Evolutionary conservation across 2,329 filamentous ascomycete species (phyloP).

Genomic region (Elsinoe perseae): DNA sequence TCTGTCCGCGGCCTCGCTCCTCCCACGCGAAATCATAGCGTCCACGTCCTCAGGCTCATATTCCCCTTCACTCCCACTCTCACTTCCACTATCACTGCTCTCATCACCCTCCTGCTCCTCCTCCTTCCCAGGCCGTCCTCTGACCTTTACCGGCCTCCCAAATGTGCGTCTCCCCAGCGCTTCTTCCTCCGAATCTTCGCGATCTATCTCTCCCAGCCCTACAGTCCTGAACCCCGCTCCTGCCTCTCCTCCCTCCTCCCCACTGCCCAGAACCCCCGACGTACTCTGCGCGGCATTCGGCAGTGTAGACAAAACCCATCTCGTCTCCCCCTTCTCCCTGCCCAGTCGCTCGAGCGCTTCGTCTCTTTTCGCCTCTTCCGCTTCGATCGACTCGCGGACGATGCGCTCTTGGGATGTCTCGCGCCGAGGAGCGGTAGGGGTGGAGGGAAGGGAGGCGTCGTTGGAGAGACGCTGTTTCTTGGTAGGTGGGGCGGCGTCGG

Average conservation of each 20-base stretch:
- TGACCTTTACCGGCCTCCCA: background rate
- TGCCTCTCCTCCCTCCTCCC: background rate
- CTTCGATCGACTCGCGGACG: background rate
- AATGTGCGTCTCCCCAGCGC: slow-evolving; percentile 7
- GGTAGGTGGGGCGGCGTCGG: slow-evolving; percentile 42
- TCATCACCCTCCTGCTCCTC: slow-evolving; percentile 3
- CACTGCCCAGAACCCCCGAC: background rate
- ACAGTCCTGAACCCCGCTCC: background rate
- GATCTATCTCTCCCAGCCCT: slow-evolving; percentile 2
- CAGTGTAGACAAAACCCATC: background rate
- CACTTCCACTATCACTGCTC: background rate
- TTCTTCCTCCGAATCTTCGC: background rate
- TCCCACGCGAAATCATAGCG: slow-evolving; percentile 1
- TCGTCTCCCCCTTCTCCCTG: slow-evolving; percentile 14
- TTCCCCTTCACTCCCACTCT: background rate
- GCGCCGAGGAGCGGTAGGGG: slow-evolving; percentile 20
- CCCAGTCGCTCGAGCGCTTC: slow-evolving; percentile 9
- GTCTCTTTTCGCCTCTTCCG: slow-evolving; percentile 11
- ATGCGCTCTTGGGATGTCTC: slow-evolving; percentile 1
- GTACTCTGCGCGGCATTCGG: background rate
- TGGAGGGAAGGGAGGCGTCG: slow-evolving; percentile 32
- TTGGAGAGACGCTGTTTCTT: slow-evolving; percentile 57
- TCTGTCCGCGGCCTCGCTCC: background rate
- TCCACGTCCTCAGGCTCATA: slow-evolving; percentile 6
- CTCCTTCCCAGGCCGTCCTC: background rate